Evolutionary conservation across 2,329 filamentous ascomycete genomes (phyloP).

Genomic region (Neopestalotiopsis sp.): DNA sequence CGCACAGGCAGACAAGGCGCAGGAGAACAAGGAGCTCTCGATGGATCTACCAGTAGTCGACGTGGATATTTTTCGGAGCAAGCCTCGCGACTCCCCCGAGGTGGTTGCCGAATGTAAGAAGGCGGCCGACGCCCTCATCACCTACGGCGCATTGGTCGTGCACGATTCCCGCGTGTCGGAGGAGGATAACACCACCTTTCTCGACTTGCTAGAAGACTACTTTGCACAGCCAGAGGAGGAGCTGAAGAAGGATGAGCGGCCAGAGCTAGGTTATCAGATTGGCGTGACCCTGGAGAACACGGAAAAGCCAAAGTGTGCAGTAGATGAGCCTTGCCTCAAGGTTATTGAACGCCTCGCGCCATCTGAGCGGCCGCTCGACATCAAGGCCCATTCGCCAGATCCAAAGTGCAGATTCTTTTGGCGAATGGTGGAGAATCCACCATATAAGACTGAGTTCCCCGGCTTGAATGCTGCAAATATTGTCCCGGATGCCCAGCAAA

Average conservation of each 20-base stretch:
- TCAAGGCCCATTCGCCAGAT: constrained; percentile 60
- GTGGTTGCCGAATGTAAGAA: constrained; percentile 57
- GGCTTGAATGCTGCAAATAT: constrained; percentile 61
- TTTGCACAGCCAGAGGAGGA: constrained; percentile 59
- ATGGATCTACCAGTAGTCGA: constrained; percentile 67
- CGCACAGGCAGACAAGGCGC: constrained; percentile 10
- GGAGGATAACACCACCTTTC: constrained; percentile 59
- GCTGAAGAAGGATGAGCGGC: constrained; percentile 58
- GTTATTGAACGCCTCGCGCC: constrained; percentile 60
- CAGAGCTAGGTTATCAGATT: constrained; percentile 64
- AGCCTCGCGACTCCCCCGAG: constrained; percentile 45
- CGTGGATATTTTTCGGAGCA: constrained; percentile 60
- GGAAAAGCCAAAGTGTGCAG: constrained; percentile 67
- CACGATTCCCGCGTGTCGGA: constrained; percentile 64
- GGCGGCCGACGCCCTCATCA: constrained; percentile 61
- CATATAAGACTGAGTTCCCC: constrained; percentile 60
- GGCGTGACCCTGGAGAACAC: constrained; percentile 68
- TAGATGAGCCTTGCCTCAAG: constrained; percentile 63
- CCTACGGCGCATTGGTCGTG: constrained; percentile 63
- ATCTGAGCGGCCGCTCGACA: constrained; percentile 61
- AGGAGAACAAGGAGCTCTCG: constrained; percentile 7
- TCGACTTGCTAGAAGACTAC: constrained; percentile 69
- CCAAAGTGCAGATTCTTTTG: constrained; percentile 70
- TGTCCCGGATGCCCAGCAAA: constrained; percentile 52
- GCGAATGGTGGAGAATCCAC: constrained; percentile 60